These are phyloP conservation scores for Trametes villosa DNA, from an alignment of 768 basidiomycete genomes.

Conservation along the genomic window DNA sequence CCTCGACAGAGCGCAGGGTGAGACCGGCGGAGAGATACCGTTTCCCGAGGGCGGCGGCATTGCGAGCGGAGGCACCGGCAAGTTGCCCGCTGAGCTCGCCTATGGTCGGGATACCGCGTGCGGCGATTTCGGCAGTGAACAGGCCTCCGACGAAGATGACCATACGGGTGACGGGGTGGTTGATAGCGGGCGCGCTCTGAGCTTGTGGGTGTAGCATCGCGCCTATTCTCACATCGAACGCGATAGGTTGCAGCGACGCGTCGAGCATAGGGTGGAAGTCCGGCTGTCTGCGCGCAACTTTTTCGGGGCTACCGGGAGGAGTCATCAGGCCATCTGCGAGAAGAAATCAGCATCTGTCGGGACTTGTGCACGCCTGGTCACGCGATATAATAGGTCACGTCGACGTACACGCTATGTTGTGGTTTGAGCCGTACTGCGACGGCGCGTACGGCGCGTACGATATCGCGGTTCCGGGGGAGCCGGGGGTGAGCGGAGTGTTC, in stretches of 20 bases:
- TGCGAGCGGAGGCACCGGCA: conserved; percentile 1
- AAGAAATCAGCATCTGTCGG: conserved; percentile 8
- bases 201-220: background rate
- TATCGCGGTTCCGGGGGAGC: conserved; percentile 10
- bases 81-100: conserved; percentile 19
- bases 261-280: conserved; percentile 18
- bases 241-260: background rate
- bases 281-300: conserved; percentile 5
- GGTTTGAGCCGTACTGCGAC: background rate
- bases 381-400: conserved; percentile 13
- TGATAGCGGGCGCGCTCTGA: conserved; percentile 10
- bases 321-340: conserved; percentile 28
- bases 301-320: conserved; percentile 24
- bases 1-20: background rate
- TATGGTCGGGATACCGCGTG: conserved; percentile 11
- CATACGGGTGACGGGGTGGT: conserved; percentile 15
- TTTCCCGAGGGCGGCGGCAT: conserved; percentile 1
- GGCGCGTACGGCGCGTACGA: conserved; percentile 9
- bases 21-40: conserved; percentile 3
- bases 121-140: conserved; percentile 7
- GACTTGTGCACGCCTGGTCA: background rate
- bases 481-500: conserved; percentile 7
- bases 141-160: conserved; percentile 9
- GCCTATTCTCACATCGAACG: conserved; percentile 17
- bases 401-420: conserved; percentile 18